A percentile compares a stretch with the other conserved stretches of the same genome.
These are phyloP conservation scores for Crithidia expoeki DNA, from an alignment of 208 protist species.

Conservation along the genomic window DNA sequence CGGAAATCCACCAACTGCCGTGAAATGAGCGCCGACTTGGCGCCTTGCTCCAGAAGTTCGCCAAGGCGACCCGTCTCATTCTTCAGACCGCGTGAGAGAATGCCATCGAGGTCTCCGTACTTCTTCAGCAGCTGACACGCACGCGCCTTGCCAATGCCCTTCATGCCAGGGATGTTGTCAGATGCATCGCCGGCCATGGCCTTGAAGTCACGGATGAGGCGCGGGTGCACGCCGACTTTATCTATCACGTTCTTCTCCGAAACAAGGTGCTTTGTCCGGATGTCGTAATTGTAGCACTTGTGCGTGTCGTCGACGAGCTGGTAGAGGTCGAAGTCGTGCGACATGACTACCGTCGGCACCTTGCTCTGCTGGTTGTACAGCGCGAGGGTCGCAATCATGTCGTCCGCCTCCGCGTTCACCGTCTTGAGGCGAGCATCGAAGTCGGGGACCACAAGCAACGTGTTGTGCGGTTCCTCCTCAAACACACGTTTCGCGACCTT, in stretches of 20 bases:
- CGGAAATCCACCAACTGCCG: conserved; percentile 81
- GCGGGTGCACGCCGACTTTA: conserved; percentile 80
- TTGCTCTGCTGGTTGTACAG: conserved; percentile 76
- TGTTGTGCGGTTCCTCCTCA: conserved; percentile 68
- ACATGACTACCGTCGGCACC: conserved; percentile 83
- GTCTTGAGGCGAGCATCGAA: conserved; percentile 65
- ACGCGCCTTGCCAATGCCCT: conserved; percentile 84
- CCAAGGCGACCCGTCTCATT: conserved; percentile 64
- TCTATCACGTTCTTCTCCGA: conserved; percentile 83
- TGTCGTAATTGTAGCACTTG: conserved; percentile 85
- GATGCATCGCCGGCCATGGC: conserved; percentile 81
- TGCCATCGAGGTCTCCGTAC: conserved; percentile 85
- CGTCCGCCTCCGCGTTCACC: conserved; percentile 88
- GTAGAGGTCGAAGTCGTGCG: conserved; percentile 91
- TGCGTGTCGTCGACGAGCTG: conserved; percentile 84
- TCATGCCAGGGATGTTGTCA: conserved; percentile 89
- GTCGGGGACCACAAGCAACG: conserved; percentile 77
- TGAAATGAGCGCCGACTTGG: conserved; percentile 64
- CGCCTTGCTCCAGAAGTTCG: conserved; percentile 57
- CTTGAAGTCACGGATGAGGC: conserved; percentile 88
- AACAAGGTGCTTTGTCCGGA: conserved; percentile 87
- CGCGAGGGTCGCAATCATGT: conserved; percentile 88
- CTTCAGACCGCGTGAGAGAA: conserved; percentile 73
- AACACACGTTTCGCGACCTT: conserved; percentile 86
- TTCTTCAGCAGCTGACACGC: conserved; percentile 85